Percentiles rank a stretch among this genome's conserved stretches.
Conservation (phyloP, 192 early-diverging fungal species). For the Radiomyces spectabilis region DNA sequence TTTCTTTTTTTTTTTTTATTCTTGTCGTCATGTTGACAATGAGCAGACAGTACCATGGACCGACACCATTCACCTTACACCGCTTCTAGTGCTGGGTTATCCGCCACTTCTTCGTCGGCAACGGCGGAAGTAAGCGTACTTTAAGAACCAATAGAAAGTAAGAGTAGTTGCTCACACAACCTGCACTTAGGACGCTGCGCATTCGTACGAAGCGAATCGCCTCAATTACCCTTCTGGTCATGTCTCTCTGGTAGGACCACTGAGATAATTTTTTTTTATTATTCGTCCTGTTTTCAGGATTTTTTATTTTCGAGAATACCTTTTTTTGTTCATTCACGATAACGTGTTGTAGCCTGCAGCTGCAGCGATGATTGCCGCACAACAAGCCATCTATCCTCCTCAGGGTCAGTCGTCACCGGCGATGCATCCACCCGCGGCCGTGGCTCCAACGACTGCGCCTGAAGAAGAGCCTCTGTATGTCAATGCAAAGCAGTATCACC, state of each 20-base stretch:
- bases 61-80: too few species aligned
- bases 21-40: too few species aligned
- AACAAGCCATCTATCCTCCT: background rate
- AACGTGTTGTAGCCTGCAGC: background rate
- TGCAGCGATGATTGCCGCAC: background rate
- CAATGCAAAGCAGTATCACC: constrained; percentile 97
- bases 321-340: too few species aligned
- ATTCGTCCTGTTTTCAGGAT: background rate
- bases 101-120: too few species aligned
- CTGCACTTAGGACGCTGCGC: too few species aligned
- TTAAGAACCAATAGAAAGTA: constrained; percentile 2
- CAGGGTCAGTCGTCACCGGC: background rate
- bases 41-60: too few species aligned
- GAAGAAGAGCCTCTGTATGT: constrained; percentile 89
- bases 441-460: background rate
- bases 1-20: background rate
- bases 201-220: too few species aligned
- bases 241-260: background rate
- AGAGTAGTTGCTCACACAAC: background rate
- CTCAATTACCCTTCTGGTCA: too few species aligned
- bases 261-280: background rate
- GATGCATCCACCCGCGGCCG: background rate
- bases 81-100: too few species aligned
- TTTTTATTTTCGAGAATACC: background rate
- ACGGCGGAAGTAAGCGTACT: too few species aligned